Base-by-base conservation (phyloP, 768 basidiomycete genomes). In the Termitomyces sp. region DNA sequence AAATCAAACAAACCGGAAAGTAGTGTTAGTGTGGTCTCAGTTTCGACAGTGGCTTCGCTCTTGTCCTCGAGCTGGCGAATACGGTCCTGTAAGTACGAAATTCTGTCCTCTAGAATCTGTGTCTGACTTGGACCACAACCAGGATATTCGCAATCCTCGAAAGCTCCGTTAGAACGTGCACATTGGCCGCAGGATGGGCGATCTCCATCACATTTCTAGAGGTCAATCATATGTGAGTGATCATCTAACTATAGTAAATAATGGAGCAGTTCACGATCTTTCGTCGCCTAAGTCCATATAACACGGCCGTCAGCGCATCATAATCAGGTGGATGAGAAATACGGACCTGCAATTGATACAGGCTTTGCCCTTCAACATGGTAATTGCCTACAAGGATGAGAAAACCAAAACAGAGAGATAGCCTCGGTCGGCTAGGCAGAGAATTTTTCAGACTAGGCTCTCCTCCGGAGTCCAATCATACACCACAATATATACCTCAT, bases 381-480 rank as follows among this genome's bases (percentile, higher is more conserved):
- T 45, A 2, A 64, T 93, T 86, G 62, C 91, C 88, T 12, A 94
- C 80, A 70, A 88, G 88, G 19, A 91, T 74, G 65, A 94, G 77
- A 3, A 86, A 14, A 87, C 5, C 31, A 23, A 21, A 28, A 41
- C 7, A 9, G 14, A 8, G 17, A 26, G 37, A 23, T 14, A 11
- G 19, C 33, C 48, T 35, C 21, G n/a, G 5, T 33, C 37, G 0
- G 81, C 76, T 31, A 94, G 78, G 33, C 19, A 28, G 37, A 26
- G 26, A 35, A 23, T 17, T 17, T 28, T 54, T 26, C 37, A 12
- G 38, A 40, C 23, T n/a, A 28, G 17, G 37, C 11, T 17, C 11
- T 19, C 38, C 15, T 28, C 14, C 5, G 3, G 12, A 40, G 50
- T 38, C 9, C 3, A 38, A 17, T 30, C 11, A 43, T 10, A 33